These are phyloP conservation scores for Sclerotinia minor DNA, from an alignment of 2,329 filamentous ascomycete species.

Conservation along the genomic window DNA sequence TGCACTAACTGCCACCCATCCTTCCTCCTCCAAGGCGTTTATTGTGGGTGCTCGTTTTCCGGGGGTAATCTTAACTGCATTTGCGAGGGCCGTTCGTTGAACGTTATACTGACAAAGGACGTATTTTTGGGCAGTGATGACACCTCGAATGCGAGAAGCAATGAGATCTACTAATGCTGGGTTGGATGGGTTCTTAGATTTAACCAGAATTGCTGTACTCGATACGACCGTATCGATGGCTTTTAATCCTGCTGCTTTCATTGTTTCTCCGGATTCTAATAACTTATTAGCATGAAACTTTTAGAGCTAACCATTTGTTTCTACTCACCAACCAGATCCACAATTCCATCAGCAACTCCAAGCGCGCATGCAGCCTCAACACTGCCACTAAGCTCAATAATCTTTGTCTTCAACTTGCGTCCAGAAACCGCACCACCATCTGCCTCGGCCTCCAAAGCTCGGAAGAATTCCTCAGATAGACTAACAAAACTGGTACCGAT, in stretches of 20 bases:
- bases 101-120: constrained; percentile 98
- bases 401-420: constrained; percentile 74
- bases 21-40: constrained; percentile 63
- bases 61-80: constrained; percentile 77
- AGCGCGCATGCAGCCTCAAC: constrained; percentile 96
- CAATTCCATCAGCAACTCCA: constrained; percentile 93
- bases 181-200: constrained; percentile 81
- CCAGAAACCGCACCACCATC: constrained; percentile 42
- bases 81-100: constrained; percentile 64
- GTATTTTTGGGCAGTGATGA: constrained; percentile 92
- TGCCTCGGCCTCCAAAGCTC: constrained; percentile 64
- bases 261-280: constrained; percentile 93
- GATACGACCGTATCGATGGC: constrained; percentile 92
- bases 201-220: constrained; percentile 86
- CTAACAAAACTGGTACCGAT: constrained; percentile 94
- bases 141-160: constrained; percentile 81
- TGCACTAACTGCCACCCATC: constrained; percentile 35
- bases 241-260: constrained; percentile 91
- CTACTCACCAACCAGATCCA: constrained; percentile 85
- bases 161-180: constrained; percentile 80
- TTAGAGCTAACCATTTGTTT: neutral
- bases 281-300: constrained; percentile 28
- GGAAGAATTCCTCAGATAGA: constrained; percentile 81
- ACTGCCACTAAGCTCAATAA: constrained; percentile 93
- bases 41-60: constrained; percentile 92